Evolutionary conservation across 2,329 filamentous ascomycete genomes (phyloP).

Genomic region (Verticillium tricorpus): DNA sequence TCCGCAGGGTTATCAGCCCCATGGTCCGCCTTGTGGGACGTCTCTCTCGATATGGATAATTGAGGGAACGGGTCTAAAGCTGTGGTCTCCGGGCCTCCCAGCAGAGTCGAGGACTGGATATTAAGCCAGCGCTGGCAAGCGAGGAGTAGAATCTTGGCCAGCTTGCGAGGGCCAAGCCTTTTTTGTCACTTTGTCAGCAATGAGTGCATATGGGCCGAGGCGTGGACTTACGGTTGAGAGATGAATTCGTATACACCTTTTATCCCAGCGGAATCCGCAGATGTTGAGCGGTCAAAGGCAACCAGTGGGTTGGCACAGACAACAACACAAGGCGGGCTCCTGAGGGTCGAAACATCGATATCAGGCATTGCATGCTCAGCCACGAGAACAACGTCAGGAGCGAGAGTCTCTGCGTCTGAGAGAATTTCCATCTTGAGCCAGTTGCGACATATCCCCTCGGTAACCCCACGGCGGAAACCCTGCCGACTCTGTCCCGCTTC

Average conservation of each 20-base stretch:
- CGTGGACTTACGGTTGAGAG: constrained; percentile 13
- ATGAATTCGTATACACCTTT: constrained; percentile 15
- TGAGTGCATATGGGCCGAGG: not conserved
- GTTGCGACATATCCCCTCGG: constrained; percentile 2
- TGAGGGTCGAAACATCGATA: constrained; percentile 12
- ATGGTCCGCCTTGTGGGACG: too few species aligned
- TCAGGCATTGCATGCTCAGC: constrained; percentile 18
- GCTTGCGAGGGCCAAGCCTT: constrained; percentile 12
- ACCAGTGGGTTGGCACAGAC: constrained; percentile 14
- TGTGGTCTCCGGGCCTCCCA: too few species aligned
- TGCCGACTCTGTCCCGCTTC: constrained; percentile 24
- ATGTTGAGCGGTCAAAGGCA: constrained; percentile 9
- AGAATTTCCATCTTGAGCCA: not conserved
- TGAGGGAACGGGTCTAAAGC: too few species aligned
- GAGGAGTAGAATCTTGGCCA: constrained; percentile 11
- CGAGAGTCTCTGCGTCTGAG: not conserved
- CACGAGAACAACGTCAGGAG: constrained; percentile 16
- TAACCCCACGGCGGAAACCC: constrained; percentile 20
- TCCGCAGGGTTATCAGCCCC: too few species aligned
- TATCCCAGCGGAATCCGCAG: constrained; percentile 2
- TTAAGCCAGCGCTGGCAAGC: not conserved
- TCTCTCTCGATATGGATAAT: too few species aligned
- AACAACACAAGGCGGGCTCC: constrained; percentile 11
- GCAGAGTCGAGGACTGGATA: too few species aligned
- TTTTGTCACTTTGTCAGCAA: not conserved